A percentile compares a stretch with the other conserved stretches of the same genome.
Conservation (phyloP, 192 early-diverging fungal species). For the Gryganskiella cystojenkinii region DNA sequence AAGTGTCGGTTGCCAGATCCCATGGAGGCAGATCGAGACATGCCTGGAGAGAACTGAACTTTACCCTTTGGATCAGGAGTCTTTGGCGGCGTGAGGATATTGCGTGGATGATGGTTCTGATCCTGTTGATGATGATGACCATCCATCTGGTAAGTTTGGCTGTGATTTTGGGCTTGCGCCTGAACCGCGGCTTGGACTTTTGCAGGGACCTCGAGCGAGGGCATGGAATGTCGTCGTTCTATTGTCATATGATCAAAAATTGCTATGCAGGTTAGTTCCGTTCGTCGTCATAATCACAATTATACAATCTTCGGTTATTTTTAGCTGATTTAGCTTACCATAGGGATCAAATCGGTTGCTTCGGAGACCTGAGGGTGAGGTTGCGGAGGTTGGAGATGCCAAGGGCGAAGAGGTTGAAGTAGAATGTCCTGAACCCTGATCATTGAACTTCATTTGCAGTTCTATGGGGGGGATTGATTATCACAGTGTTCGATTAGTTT, state of each 20-base stretch:
- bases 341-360: constrained; percentile 41
- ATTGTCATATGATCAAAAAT: neutral
- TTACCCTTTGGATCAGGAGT: constrained; percentile 18
- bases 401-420: constrained; percentile 26
- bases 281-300: no score
- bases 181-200: constrained; percentile 15
- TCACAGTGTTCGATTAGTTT: neutral
- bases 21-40: constrained; percentile 36
- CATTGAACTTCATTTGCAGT: constrained; percentile 43
- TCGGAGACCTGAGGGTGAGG: constrained; percentile 24
- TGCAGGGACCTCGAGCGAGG: constrained; percentile 24
- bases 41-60: constrained; percentile 30
- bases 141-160: constrained; percentile 2
- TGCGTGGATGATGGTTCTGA: constrained; percentile 11
- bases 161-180: neutral
- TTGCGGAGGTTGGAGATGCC: constrained; percentile 27
- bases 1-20: constrained; percentile 8
- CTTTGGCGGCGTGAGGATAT: constrained; percentile 22
- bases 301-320: no score
- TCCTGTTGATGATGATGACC: neutral
- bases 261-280: no score
- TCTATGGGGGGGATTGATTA: constrained; percentile 8
- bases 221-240: constrained; percentile 51
- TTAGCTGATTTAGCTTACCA: constrained; percentile 20
- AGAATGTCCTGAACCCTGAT: constrained; percentile 2